Base-by-base conservation (phyloP, 192 early-diverging fungal species). In the Rhizophagus sp. region DNA sequence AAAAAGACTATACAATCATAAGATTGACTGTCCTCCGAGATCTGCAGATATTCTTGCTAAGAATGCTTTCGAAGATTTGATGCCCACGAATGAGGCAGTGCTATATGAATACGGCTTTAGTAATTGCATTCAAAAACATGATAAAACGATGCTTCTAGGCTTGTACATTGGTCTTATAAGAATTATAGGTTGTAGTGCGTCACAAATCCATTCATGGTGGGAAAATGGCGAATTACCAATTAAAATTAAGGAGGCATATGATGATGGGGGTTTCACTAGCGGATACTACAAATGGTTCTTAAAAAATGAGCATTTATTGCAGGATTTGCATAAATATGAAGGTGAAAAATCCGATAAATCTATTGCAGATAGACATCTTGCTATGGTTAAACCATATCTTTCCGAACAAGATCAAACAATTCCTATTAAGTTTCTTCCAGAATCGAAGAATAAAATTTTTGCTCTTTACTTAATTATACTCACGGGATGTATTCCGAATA, bases 201-300 rank as follows among this genome's bases (percentile, higher is more conserved):
- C 34, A 22, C 68, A 70, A 41, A 10, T 70, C 15, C 68, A 70
- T 70, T 70, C 68, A 41, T 70, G 68, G 68, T 70, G 68, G 68
- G 68, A 70, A 41, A 70, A 36, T 17, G 68, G 68, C 5, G 67
- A 69, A 19, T 34, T 69, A 39, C 1, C 34, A 69, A 4, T 70
- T 70, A 39, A 39, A 22, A 70, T 70, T 5, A 70, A 70, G 22
- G 44, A 70, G 34, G 22, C 34, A 22, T 70, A 70, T 70, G 19
- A 41, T 70, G 68, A 70, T 70, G 68, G 17, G 1, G 68, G 68
- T 8, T 13, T 10, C 22, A 70, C 36, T 36, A 70, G 68, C 33
- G 68, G 17, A 41, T 70, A 70, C 68, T 70, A 70, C 34, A 15
- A n/a, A n/a, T 70, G 68, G 68, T 44, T 70, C 2, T 70, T 70